A percentile compares a stretch with the other conserved stretches of the same genome.
Conservation (phyloP, 2,329 filamentous ascomycete genomes). For the Talaromyces islandicus region DNA sequence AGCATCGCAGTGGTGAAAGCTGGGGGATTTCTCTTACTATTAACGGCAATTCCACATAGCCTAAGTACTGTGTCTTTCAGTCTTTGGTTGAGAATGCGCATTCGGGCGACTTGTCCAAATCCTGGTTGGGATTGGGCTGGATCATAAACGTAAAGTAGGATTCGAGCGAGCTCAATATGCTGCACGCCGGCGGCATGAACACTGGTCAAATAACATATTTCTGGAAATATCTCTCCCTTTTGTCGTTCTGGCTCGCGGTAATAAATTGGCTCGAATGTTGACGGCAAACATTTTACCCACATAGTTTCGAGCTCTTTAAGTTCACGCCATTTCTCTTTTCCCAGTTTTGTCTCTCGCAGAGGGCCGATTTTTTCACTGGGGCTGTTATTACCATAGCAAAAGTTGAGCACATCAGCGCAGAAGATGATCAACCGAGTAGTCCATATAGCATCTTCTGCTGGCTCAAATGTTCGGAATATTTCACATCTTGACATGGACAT, state of each 20-base stretch:
- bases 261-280: constrained; percentile 53
- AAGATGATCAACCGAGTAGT: constrained; percentile 55
- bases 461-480: constrained; percentile 28
- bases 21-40: constrained; percentile 50
- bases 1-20: constrained; percentile 45
- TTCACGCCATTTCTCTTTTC: background rate
- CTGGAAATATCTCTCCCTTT: constrained; percentile 46
- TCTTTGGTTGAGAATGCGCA: constrained; percentile 18
- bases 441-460: constrained; percentile 28
- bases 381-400: constrained; percentile 1
- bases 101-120: constrained; percentile 14
- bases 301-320: background rate
- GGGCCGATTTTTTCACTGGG: background rate
- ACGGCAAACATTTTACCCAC: background rate
- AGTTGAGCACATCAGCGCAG: constrained; percentile 41
- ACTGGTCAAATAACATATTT: constrained; percentile 52
- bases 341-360: background rate
- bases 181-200: constrained; percentile 57
- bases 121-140: constrained; percentile 49
- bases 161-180: constrained; percentile 53
- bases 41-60: constrained; percentile 54
- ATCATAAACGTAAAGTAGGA: constrained; percentile 54
- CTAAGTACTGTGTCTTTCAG: constrained; percentile 42
- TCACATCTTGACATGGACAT: constrained; percentile 34
- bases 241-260: constrained; percentile 32